Percentiles rank a stretch among this genome's conserved stretches.
These are phyloP conservation scores for Biscogniauxia marginata DNA, from an alignment of 2,329 filamentous ascomycete species.

Conservation along the genomic window DNA sequence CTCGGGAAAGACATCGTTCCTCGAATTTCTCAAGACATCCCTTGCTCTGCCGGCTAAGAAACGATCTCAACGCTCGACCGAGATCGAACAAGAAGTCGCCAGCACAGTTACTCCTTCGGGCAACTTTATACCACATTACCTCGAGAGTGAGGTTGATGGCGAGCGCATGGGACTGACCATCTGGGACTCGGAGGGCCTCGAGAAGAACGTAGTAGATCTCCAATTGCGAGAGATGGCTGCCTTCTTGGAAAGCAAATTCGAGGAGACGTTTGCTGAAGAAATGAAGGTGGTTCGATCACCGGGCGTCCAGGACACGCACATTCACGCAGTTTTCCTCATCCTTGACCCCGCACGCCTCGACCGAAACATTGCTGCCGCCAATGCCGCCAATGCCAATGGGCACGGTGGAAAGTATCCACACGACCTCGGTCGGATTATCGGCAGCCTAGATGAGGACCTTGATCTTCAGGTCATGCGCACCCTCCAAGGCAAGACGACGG, in stretches of 20 bases:
- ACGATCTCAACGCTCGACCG: conserved; percentile 51
- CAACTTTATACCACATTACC: conserved; percentile 82
- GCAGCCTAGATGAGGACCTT: conserved; percentile 80
- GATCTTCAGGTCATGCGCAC: conserved; percentile 88
- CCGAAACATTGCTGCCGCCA: conserved; percentile 70
- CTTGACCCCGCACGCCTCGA: conserved; percentile 87
- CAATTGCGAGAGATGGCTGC: conserved; percentile 88
- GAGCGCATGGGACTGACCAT: conserved; percentile 90
- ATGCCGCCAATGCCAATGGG: conserved; percentile 52
- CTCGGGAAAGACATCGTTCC: conserved; percentile 93
- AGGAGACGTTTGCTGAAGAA: conserved; percentile 95
- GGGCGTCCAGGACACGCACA: conserved; percentile 91
- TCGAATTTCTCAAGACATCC: conserved; percentile 89
- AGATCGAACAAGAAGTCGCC: conserved; percentile 56
- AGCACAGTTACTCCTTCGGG: conserved; percentile 53
- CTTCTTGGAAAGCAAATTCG: conserved; percentile 97
- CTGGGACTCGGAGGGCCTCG: conserved; percentile 94
- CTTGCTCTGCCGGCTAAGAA: conserved; percentile 82
- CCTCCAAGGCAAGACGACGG: conserved; percentile 88
- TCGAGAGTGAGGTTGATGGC: conserved; percentile 91
- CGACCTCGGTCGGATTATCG: conserved; percentile 50
- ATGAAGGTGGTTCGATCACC: conserved; percentile 95
- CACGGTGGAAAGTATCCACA: conserved; percentile 48
- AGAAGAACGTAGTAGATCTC: conserved; percentile 92
- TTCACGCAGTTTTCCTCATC: conserved; percentile 91